Base-by-base conservation (phyloP, 1,284 basidiomycete species). In the Fomitopsis palustris region DNA sequence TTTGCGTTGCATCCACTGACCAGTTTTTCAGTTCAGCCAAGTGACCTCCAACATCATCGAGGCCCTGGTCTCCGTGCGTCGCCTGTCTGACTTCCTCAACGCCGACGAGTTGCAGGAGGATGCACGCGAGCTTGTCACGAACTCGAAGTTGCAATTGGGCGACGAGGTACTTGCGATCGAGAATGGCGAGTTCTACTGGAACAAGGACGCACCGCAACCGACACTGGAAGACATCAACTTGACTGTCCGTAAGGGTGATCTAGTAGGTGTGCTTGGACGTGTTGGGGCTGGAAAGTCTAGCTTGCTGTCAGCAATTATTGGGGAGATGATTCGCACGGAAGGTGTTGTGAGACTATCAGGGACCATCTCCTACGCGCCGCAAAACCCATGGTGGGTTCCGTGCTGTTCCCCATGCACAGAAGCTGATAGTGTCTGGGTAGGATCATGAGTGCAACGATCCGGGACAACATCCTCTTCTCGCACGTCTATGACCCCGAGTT, bases 261-360 rank as follows among this genome's bases (percentile, higher is more conserved):
- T 98, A 2, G 77, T 96, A 0, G 93, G 91, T 10, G 78, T 98
- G 3, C 81, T 97, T 16, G 96, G 96, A 10, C 86, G 91, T 33
- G 95, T 98, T 31, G 96, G 96, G n/a, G 85, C 88, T 54, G 96
- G 96, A 58, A 98, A 98, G 87, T 85, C 86, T 12, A 90, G 88
- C 66, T 71, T 93, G 47, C 65, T 92, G 49, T 87, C 86, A 1
- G 88, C 90, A 1, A 86, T 93, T 55, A 84, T 96, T 49, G 96
- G 96, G 4, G 95, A 97, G 64, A 96, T 98, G 94, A 81, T 78
- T 21, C 84, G 88, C 53, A 75, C 75, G 4, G 88, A 93, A 29
- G 96, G 96, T 2, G 78, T 83, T 16, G 84, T 96, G 1, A 77
- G 78, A 0, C 67, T 97, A 0, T 81, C 80, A 19, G 95, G 95